These are phyloP conservation scores for Russula abietina DNA, from an alignment of 768 basidiomycete genomes.

Conservation along the genomic window DNA sequence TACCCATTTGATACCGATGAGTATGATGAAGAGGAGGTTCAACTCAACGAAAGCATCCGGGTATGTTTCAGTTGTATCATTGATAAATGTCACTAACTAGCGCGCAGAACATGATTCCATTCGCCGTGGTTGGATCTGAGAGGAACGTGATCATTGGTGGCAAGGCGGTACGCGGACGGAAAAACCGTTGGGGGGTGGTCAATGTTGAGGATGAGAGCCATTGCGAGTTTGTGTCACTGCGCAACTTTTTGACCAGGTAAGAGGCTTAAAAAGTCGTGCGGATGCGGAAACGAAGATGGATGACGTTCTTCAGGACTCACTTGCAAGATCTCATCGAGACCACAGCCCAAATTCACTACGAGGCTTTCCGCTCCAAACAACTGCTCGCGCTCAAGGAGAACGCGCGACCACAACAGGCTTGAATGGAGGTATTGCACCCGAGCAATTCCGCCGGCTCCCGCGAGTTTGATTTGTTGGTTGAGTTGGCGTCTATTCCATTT, in stretches of 20 bases:
- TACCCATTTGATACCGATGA: constrained; percentile 98
- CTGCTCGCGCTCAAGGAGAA: constrained; percentile 89
- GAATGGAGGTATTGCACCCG: neutral
- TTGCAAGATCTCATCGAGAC: constrained; percentile 98
- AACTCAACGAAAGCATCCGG: constrained; percentile 84
- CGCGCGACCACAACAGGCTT: constrained; percentile 25
- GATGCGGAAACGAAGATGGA: neutral
- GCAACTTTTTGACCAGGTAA: constrained; percentile 91
- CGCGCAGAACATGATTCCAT: constrained; percentile 83
- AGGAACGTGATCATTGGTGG: constrained; percentile 93
- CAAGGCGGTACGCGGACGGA: constrained; percentile 89
- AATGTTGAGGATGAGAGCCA: constrained; percentile 95
- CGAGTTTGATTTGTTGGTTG: neutral
- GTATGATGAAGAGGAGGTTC: constrained; percentile 85
- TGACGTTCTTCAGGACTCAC: constrained; percentile 60
- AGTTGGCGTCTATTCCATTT: neutral
- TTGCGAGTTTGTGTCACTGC: constrained; percentile 96
- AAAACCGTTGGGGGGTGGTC: constrained; percentile 98
- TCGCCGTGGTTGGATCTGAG: constrained; percentile 97
- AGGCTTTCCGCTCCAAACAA: constrained; percentile 99
- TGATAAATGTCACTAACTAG: neutral
- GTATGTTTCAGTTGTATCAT: constrained; percentile 41
- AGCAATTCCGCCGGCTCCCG: neutral
- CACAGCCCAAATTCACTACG: constrained; percentile 98
- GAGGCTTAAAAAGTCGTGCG: constrained; percentile 26